Evolutionary conservation across 768 basidiomycete species (phyloP), one percentile per base, ranked within the genome.

Genomic region (Russula griseocarnosa): DNA sequence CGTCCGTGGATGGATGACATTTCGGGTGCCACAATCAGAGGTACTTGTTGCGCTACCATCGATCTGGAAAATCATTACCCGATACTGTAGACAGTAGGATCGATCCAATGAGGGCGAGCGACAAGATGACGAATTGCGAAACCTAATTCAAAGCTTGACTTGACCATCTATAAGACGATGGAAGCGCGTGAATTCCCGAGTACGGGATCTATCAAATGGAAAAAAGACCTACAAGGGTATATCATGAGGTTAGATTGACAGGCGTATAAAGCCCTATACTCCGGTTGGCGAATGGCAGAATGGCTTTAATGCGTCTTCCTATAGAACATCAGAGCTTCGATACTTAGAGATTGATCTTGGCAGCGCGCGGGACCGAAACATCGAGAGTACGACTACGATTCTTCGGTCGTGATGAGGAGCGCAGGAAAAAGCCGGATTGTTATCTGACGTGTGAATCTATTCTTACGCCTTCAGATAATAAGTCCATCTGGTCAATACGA

Each of bases 181-280:
- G 47, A 34, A 42, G n/a, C n/a, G 58, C 51, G 7, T 51, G 3
- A 7, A 51, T 14, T 24, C 16, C 26, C 42, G 20, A 28, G 34
- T 2, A 24, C 8, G 32, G 10, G 20, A 57, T 20, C 32, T 44
- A 63, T 58, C 42, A 46, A 38, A 63, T 53, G 42, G 51, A n/a
- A 54, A 54, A 57, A 22, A 40, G 38, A 40, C 38, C n/a, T 26
- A 47, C 30, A n/a, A 30, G 13, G n/a, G 13, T 13, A 55, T 28
- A 49, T 28, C 24, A 24, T 36, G 34, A 10, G 10, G 18, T 38
- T 11, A 32, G 26, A 36, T 8, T 18, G 38, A 56, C 55, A 26
- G 1, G 11, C 38, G 42, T 14, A 58, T 14, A 13, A 36, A 20
- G 34, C 32, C 30, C 56, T 20, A 24, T n/a, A 38, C 32, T 57